Evolutionary conservation across 306 rosid genomes (phyloP), one percentile per base, ranked within the genome.

Genomic region (Ochetophila trinervis): DNA sequence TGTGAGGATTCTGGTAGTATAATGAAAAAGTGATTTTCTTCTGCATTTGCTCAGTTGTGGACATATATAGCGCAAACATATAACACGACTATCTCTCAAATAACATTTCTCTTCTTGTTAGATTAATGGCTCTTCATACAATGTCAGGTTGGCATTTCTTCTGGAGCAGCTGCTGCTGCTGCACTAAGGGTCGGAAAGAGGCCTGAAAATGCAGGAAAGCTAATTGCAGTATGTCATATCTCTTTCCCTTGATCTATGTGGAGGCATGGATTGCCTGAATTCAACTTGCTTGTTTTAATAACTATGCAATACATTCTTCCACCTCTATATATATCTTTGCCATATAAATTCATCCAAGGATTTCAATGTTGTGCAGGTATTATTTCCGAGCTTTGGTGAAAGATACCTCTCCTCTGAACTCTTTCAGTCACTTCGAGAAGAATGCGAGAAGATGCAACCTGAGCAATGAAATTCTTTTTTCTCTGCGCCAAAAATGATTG

Each of bases 151-250:
- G 99, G 99, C 24, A 90, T 93, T 72, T 93, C 99, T 73, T 93
- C 99, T 9, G 99, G 99, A 71, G 99, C 97, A 53, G 97, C 99
- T 2, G 86, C 96, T 0, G 96, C 96, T 18, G 99, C 99, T 10
- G 99, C 99, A 21, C 17, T 90, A 75, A 66, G 78, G 83, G 97
- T 93, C 69, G 99, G 96, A 70, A 87, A 83, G 80, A 87, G 97
- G 66, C 90, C 94, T 35, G 97, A 89, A 65, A 93, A 93, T 81
- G 91, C 91, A 20, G 99, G 99, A 67, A 93, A 93, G 86, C 96
- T 87, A 69, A 87, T 93, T 48, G 84, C 79, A 80, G 97, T 93
- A 84, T 67, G 85, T 73, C 36, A 34, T 60, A 15, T 65, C 53
- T 65, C 36, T 54, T 19, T 30, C 21, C 17, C 4, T 4, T 4